Evolutionary conservation across 306 rosid species (phyloP), one percentile per base, ranked within the genome.

Genomic region (Hippophae rhamnoides): DNA sequence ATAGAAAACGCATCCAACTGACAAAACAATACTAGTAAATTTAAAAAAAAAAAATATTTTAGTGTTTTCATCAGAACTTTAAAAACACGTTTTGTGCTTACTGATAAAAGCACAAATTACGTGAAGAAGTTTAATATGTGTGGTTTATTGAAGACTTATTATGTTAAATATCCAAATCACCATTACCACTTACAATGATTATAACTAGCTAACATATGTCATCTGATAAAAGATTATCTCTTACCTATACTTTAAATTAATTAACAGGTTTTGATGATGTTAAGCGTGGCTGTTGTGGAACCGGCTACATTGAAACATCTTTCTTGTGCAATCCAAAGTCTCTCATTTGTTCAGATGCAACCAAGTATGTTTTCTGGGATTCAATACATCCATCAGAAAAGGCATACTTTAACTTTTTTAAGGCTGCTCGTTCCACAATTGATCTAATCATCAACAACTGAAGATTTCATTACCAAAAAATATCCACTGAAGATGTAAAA

Each of bases 311-410:
- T 13, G 95, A 84, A 68, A 61, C 83, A 38, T 41, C 86, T 12
- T 1, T 71, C 14, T 31, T 87, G 71, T 87, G 95, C 41, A 84
- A 87, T 11, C 62, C 51, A 26, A 7, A 42, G 9, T 79, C 92
- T 1, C 1, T 10, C 5, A 73, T 69, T 57, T 87, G 95, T 52
- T 9, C 56, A 27, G 86, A 87, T 65, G 65, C 80, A 43, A 51
- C 77, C 0, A 87, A 82, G 67, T 87, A 77, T 62, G 45, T 87
- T 1, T 87, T 87, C 61, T 87, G 86, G 86, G 95, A 87, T 68
- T 78, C 95, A n/a, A 49, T 84, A 67, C 95, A 87, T 44, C 89
- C 92, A 0, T 81, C 92, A 0, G 76, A 78, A 47, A 69, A 61
- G 45, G 63, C 83, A 5, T 87, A 87, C 51, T 66, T 71, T 53